Conservation (phyloP, 345 rosid species). For the Eucalyptus coolabah region DNA sequence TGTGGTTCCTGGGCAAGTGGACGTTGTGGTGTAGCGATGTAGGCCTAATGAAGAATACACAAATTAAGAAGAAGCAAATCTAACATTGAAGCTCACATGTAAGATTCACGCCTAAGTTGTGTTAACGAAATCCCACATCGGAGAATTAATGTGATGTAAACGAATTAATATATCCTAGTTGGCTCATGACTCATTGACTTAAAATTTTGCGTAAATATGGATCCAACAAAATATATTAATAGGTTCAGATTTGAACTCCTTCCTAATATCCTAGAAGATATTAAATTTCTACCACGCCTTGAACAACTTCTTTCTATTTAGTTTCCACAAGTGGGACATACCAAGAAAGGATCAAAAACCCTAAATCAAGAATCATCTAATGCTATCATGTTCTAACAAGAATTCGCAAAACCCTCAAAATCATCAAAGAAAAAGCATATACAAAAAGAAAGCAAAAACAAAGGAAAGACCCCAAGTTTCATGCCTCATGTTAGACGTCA, state of each 20-base stretch:
- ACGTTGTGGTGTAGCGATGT: rapidly evolving
- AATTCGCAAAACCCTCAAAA: neutral
- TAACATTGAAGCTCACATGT: too few species aligned
- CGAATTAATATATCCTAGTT: too few species aligned
- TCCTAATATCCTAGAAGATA: too few species aligned
- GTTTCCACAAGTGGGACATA: neutral
- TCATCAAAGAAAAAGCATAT: neutral
- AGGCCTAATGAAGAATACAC: too few species aligned
- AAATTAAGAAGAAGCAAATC: too few species aligned
- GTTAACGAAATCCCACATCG: too few species aligned
- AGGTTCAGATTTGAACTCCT: rapidly evolving
- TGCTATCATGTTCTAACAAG: neutral
- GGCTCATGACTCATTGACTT: too few species aligned
- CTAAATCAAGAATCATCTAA: neutral
- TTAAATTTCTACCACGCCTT: too few species aligned
- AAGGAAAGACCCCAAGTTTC: neutral
- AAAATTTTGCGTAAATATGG: rapidly evolving
- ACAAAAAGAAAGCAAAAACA: neutral
- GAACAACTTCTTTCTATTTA: neutral
- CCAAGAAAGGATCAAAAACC: neutral
- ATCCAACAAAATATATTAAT: too few species aligned
- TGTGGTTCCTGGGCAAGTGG: too few species aligned
- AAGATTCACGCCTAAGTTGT: too few species aligned
- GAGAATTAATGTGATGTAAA: too few species aligned
- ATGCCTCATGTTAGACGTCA: neutral